Evolutionary conservation across 139 green algal genomes (phyloP).

Genomic region (Coelastrella sp.): DNA sequence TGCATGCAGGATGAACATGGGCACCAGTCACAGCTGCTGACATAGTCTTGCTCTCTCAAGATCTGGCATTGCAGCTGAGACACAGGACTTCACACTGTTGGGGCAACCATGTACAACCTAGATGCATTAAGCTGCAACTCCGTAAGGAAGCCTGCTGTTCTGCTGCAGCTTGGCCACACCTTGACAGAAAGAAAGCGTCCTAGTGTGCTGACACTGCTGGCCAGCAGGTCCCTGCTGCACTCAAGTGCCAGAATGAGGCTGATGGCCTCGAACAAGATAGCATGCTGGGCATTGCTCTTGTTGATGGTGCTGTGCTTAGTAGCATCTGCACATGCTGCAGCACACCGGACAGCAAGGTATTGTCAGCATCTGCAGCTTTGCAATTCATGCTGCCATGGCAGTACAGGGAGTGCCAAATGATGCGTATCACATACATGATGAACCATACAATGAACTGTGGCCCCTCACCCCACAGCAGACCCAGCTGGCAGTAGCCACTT

Average conservation of each 20-base stretch:
- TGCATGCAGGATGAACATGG: too few relatives aligned
- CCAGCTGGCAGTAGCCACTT: constrained; percentile 1
- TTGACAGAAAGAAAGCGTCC: constrained; percentile 74
- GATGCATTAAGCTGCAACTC: too few relatives aligned
- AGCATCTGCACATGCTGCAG: constrained; percentile 47
- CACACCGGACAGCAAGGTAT: background rate
- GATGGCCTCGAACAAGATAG: constrained; percentile 98
- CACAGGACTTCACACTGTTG: background rate
- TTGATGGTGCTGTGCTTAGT: constrained; percentile 85
- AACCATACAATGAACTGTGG: too few relatives aligned
- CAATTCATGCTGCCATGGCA: too few relatives aligned
- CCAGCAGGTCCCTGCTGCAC: constrained; percentile 64
- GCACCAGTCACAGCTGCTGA: too few relatives aligned
- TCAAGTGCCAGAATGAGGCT: constrained; percentile 75
- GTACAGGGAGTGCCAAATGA: too few relatives aligned
- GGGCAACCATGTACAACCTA: background rate
- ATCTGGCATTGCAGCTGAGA: background rate
- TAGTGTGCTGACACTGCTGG: constrained; percentile 59
- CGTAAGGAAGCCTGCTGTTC: too few relatives aligned
- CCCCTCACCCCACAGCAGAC: too few relatives aligned
- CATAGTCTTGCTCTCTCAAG: too few relatives aligned
- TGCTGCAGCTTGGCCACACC: constrained; percentile 9
- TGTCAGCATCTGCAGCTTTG: too few relatives aligned
- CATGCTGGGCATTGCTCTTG: constrained; percentile 98
- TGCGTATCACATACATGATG: too few relatives aligned